These are phyloP conservation scores for Entomortierella beljakovae DNA, from an alignment of 192 early-diverging fungal species.

Conservation along the genomic window DNA sequence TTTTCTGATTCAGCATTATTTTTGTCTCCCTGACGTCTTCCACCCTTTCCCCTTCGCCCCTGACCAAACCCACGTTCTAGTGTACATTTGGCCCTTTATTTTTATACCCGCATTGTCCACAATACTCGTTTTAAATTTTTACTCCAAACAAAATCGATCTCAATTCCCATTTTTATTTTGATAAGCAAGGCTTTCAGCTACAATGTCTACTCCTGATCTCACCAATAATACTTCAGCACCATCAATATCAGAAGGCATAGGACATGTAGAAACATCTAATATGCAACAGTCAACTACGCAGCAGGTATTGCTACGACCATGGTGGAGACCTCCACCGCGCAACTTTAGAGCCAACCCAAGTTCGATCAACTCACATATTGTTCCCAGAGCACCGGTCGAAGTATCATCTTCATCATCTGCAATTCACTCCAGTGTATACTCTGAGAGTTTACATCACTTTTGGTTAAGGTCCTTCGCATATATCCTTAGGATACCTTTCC, in stretches of 20 bases:
- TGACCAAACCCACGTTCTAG: no score
- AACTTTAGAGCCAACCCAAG: conserved; percentile 39
- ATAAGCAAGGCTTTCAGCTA: no score
- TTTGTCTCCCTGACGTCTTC: no score
- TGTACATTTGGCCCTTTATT: background rate
- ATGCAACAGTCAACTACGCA: background rate
- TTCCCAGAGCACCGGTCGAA: background rate
- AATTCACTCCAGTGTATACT: background rate
- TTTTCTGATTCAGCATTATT: no score
- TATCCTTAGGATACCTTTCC: conserved; percentile 46
- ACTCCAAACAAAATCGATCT: no score
- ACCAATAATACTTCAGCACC: background rate
- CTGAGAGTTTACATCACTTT: conserved; percentile 27
- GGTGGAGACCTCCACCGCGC: conserved; percentile 45
- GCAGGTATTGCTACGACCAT: conserved; percentile 3
- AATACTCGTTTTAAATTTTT: no score
- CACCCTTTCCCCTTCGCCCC: no score
- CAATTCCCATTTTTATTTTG: no score
- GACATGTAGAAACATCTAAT: background rate
- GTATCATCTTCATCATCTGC: background rate
- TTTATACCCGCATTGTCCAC: no score
- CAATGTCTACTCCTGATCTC: background rate
- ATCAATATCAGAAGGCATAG: background rate
- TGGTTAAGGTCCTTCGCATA: conserved; percentile 26
- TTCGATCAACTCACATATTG: background rate